Base-by-base conservation (phyloP, 805 yeast genomes). In the Danielozyma ontarioensis region DNA sequence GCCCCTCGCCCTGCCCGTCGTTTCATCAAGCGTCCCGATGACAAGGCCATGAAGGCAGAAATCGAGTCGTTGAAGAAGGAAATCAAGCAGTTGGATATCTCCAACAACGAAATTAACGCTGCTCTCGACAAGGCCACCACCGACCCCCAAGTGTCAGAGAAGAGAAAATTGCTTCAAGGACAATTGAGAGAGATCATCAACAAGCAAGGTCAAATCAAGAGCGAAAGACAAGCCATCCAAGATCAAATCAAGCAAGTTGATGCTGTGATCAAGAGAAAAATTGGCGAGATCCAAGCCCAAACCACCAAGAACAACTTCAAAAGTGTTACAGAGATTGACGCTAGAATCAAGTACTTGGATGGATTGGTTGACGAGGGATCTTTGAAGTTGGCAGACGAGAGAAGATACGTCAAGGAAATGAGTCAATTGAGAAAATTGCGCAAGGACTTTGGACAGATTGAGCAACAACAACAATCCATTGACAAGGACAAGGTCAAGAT, bases 321-420 rank as follows among this genome's bases (percentile, higher is more conserved):
- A 57, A 64, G 69, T 29, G 74, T 72, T 40, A 79, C 65, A 24
- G 94, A 84, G 42, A 80, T 84, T 45, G 88, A 83, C 47, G 66
- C 67, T 38, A 77, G 80, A 59, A 70, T 84, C 51, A 55, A 57
- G 38, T 68, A 68, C 44, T 74, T 87, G 52, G 97, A 93, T 57
- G 73, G 71, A 27, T 68, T 73, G 45, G 80, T 93, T 41, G 85
- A 83, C 35, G 63, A 83, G 32, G 97, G 97, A 42, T 62, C 72
- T 29, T 70, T 93, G 56, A 76, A 85, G 49, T 77, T 93, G 53
- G 97, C 88, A 34, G 96, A 90, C 43, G 99, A 93, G 73, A 82
- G 86, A 68, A 74, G 79, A 54, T 63, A 72, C 44, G 78, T 93
- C 46, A 84, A 84, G 65, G 97, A 90, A 65, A 83, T 87, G 72